Base-by-base conservation (phyloP, 352 stramenopile species). In the Phytophthora agathidicida region DNA sequence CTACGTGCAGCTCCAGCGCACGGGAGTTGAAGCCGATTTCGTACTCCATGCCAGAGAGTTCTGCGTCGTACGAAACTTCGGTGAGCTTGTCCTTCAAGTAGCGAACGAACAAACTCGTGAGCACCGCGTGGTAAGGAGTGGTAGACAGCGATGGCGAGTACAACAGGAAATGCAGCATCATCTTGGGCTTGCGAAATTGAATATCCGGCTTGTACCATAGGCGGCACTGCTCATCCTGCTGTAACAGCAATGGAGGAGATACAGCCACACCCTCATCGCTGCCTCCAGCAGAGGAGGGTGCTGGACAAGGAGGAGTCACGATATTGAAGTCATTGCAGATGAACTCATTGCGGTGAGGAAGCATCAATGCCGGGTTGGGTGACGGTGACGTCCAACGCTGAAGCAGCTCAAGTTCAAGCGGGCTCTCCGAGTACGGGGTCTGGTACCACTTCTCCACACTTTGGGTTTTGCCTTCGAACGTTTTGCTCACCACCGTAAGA, bases 141-240 rank as follows among this genome's bases (percentile, higher is more conserved):
- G 52, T 65, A 17, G 80, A 82, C 3, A 91, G 60, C 7, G 71
- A 67, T 1, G 83, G 77, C 13, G 77, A 80, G 68, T 86, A 77
- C 9, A 97, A 71, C 35, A 82, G 37, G 32, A 94, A 89, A 45
- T 89, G 90, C 19, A 97, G 62, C 64, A 93, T 93, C 11, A 96
- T 63, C 64, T 97, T 97, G 3, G 92, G 92, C 67, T 97, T 97
- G 47, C 78, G 68, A 71, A 97, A 98, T 19, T 87, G 66, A n/a
- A 79, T 83, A 60, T 97, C 91, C 0, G 85, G 75, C 60, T 97
- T 96, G 76, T 89, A 95, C 86, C 85, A 96, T 17, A 93, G 32
- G 1, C 82, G 77, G n/a, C 70, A 82, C 2, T 63, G 46, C 5
- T 73, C 68, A 43, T 88, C 77, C 7, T 87, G 53, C 14, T 69